Base-by-base conservation (phyloP, 345 rosid genomes). In the Heritiera fomes region DNA sequence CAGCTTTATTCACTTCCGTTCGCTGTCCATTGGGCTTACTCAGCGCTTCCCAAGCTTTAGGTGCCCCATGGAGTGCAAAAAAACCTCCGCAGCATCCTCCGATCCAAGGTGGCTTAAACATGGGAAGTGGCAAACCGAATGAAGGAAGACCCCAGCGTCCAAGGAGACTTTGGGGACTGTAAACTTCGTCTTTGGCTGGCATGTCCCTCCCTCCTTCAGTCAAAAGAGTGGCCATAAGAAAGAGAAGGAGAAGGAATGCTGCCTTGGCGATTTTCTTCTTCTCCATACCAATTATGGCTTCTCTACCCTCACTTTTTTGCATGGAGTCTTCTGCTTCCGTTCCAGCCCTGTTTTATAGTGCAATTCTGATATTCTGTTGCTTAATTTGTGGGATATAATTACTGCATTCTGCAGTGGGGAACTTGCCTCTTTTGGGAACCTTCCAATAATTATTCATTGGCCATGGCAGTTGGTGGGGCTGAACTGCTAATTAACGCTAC, bases 221-320 rank as follows among this genome's bases (percentile, higher is more conserved):
- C 8, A 18, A 62, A 14, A 67, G n/a, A 10, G 40, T 1, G 4
- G n/a, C 78, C 52, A 58, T 9, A 8, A 80, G 61, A 11, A 68
- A 58, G 8, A 67, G n/a, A 20, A 28, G 1, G 15, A 75, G 28
- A 46, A 75, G 5, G 6, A 69, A 47, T 30, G 47, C 20, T 50
- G 65, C 76, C 76, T 40, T 69, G 7, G 62, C 13, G 28, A 38
- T 50, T 60, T 61, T 80, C 65, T 61, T 80, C 65, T 40, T 75
- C 71, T 70, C 53, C 80, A 71, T 80, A 0, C 40, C 10, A 1
- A 3, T 50, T 47, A 1, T 45, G 43, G n/a, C 23, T 23, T 28
- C 47, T 66, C 15, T 38, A 34, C 14, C 52, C 30, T 30, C 20
- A 6, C 12, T 28, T 10, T 32, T 52, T 40, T n/a, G 20, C 18